These are phyloP conservation scores for Saccharata proteae DNA, from an alignment of 2,329 filamentous ascomycete species.

Conservation along the genomic window DNA sequence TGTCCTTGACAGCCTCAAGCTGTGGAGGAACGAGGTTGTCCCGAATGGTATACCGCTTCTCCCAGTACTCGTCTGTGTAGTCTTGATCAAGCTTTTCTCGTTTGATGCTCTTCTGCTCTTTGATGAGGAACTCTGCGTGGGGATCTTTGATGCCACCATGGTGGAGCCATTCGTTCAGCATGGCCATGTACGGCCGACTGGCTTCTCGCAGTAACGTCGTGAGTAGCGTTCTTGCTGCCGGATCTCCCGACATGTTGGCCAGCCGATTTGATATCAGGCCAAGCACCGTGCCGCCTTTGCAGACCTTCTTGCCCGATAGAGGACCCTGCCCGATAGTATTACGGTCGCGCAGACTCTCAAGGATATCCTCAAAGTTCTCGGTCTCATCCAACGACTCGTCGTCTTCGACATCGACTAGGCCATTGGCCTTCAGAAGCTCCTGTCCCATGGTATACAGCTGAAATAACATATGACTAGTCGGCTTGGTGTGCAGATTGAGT, in stretches of 20 bases:
- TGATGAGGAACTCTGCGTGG: constrained; percentile 86
- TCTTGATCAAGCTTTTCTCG: constrained; percentile 86
- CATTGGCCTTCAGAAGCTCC: constrained; percentile 80
- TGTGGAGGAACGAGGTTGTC: constrained; percentile 87
- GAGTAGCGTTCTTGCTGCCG: constrained; percentile 69
- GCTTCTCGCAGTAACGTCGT: constrained; percentile 76
- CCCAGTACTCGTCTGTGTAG: constrained; percentile 99
- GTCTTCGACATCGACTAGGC: constrained; percentile 63
- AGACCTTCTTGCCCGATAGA: constrained; percentile 79
- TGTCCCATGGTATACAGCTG: constrained; percentile 70
- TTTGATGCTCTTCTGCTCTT: constrained; percentile 90
- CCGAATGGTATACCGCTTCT: constrained; percentile 89
- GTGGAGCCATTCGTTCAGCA: constrained; percentile 98
- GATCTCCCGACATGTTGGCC: constrained; percentile 86
- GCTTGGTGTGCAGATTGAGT: constrained; percentile 80
- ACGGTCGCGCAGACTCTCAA: constrained; percentile 79
- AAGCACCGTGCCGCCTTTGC: constrained; percentile 93
- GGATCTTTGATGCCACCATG: constrained; percentile 91
- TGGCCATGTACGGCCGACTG: constrained; percentile 89
- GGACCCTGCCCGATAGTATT: constrained; percentile 68
- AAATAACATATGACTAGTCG: constrained; percentile 80
- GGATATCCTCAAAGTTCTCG: constrained; percentile 82
- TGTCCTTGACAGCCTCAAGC: constrained; percentile 80
- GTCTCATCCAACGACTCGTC: constrained; percentile 58
- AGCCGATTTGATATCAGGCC: constrained; percentile 74